Conservation (phyloP, 2,329 filamentous ascomycete genomes). For the Epichloe glyceriae region DNA sequence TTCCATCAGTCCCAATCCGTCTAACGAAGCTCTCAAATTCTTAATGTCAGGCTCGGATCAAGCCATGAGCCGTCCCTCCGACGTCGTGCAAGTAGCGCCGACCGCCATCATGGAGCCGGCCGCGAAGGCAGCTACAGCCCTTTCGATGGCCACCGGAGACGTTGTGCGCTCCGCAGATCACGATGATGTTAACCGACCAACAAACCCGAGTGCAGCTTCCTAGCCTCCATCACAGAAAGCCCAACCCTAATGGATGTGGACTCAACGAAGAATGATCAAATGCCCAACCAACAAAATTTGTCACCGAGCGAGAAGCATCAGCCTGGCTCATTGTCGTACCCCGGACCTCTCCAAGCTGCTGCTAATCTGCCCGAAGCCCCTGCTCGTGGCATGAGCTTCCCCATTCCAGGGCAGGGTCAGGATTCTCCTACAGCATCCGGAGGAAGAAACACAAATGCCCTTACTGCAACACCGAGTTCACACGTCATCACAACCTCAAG, state of each 20-base stretch:
- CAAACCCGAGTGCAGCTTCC: slow-evolving; percentile 24
- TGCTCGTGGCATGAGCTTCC: slow-evolving; percentile 42
- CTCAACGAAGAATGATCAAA: slow-evolving; percentile 24
- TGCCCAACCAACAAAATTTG: slow-evolving; percentile 26
- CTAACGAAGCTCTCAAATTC: slow-evolving; percentile 38
- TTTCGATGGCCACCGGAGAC: slow-evolving; percentile 20
- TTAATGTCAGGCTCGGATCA: slow-evolving; percentile 40
- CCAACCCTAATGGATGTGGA: slow-evolving; percentile 44
- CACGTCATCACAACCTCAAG: slow-evolving; percentile 92
- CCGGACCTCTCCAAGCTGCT: slow-evolving; percentile 34
- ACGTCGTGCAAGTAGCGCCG: slow-evolving; percentile 32
- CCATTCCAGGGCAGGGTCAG: slow-evolving; percentile 33
- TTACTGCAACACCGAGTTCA: slow-evolving; percentile 94
- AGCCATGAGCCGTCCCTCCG: slow-evolving; percentile 42
- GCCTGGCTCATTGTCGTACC: slow-evolving; percentile 41
- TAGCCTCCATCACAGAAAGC: slow-evolving; percentile 33
- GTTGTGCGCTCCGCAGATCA: slow-evolving; percentile 26
- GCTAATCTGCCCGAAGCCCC: slow-evolving; percentile 31
- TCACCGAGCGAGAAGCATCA: slow-evolving; percentile 38
- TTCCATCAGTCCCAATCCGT: slow-evolving; percentile 38
- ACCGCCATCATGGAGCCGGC: slow-evolving; percentile 31
- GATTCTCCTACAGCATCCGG: slow-evolving; percentile 44
- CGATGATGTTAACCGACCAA: slow-evolving; percentile 27
- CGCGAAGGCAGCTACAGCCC: slow-evolving; percentile 22
- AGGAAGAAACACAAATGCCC: slow-evolving; percentile 90